Evolutionary conservation across 371 early-diverging fungal genomes (phyloP), one percentile per base, ranked within the genome.

Genomic region (Basidiobolus meristosporus): DNA sequence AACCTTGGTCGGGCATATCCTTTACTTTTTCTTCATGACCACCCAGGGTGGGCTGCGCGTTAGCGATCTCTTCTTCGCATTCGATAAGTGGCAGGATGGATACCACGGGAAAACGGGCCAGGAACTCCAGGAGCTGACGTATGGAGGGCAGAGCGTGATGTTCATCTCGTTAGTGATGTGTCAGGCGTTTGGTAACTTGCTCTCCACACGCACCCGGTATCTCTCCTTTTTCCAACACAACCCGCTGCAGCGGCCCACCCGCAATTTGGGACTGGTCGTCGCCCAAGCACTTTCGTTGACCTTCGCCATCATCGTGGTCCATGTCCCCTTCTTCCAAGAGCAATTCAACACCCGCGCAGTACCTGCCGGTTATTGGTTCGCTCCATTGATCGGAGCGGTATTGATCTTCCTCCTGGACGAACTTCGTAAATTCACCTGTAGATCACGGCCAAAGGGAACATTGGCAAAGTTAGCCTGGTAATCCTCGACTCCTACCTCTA

Each of bases 271-370:
- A 35, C 39, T 73, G 14, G 62, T 70, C 41, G 42, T 50, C 5
- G 63, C 65, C 10, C 62, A 63, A 45, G 5, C 59, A 14, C 45
- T 42, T 2, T 60, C 70, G 2, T 38, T 70, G 19, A 20, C 44
- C 23, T 48, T 79, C 34, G 68, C 75, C 1, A 36, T 73, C 9
- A 48, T 80, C 14, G 57, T 76, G 33, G 56, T 73, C 9, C 69
- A 77, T 47, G 50, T 67, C 1, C 57, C 63, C 0, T 66, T 65
- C 11, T 63, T 73, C 37, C 67, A 80, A 23, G 28, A 32, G 16
- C 50, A 70, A 10, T 69, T 84, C 31, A 41, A 56, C n/a, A 81
- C 79, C 0, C 51, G 58, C n/a, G 57, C 65, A 2, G 64, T 84
- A 16, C 82, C 82, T n/a, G n/a, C n/a, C n/a, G n/a, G n/a, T n/a